Percentiles rank a stretch among this genome's conserved stretches.
These are phyloP conservation scores for Ceratocystis smalleyi DNA, from an alignment of 2,329 filamentous ascomycete genomes.

Conservation along the genomic window DNA sequence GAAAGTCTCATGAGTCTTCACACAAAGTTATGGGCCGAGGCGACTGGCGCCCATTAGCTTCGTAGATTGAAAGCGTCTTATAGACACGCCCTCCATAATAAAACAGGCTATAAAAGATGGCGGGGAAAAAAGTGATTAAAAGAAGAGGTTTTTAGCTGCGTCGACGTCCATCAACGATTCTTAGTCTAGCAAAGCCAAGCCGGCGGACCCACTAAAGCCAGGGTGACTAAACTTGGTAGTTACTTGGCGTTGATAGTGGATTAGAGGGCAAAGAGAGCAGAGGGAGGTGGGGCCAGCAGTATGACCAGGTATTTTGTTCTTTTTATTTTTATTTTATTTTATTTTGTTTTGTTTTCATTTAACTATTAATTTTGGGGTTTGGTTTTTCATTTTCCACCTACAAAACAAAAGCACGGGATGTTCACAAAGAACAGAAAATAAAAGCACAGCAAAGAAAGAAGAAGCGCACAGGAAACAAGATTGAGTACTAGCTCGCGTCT, in stretches of 20 bases:
- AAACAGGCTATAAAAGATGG: background rate
- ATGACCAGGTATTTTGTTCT: too few relatives aligned
- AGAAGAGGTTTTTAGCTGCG: background rate
- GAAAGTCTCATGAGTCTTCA: background rate
- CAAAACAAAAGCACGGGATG: too few relatives aligned
- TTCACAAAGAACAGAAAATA: background rate
- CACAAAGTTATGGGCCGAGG: background rate
- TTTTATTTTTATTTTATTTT: background rate
- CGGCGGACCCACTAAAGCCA: constrained; percentile 1
- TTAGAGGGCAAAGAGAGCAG: background rate
- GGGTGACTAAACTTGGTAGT: background rate
- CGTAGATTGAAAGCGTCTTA: background rate
- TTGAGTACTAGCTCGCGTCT: background rate
- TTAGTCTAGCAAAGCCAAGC: background rate
- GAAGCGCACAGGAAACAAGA: background rate
- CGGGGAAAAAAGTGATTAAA: background rate
- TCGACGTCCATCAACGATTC: background rate
- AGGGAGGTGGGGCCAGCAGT: background rate
- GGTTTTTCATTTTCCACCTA: too few relatives aligned
- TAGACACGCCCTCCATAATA: background rate
- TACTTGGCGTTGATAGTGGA: constrained; percentile 10
- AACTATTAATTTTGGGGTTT: too few relatives aligned
- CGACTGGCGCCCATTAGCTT: background rate
- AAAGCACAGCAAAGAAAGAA: background rate
- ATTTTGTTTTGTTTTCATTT: too few relatives aligned